phyloP scores from a whole-genome alignment of 2,329 filamentous ascomycete genomes.

The Aureobasidium sp. region DNA sequence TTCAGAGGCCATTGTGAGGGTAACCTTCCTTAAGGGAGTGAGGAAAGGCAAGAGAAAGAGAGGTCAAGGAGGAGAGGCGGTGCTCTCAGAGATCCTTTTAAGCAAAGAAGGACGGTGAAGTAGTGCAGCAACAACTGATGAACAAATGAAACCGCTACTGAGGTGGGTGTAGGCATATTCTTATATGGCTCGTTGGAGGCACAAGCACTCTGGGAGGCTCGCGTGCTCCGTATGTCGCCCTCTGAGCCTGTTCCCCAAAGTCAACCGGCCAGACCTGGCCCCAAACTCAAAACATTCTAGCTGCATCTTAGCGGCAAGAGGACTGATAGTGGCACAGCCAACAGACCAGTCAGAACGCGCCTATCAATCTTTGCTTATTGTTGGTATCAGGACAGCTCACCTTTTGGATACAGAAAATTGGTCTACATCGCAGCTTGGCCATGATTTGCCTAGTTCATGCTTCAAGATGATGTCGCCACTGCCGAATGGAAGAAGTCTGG shows the following conservation, averaged over 20 bases:
- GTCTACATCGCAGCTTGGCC: neutral
- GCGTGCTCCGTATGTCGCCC: conserved; percentile 9
- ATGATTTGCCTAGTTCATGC: neutral
- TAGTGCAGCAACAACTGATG: neutral
- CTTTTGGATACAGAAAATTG: conserved; percentile 1
- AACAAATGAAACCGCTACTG: neutral
- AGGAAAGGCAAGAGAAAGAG: neutral
- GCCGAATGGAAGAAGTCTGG: neutral
- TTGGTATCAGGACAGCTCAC: neutral
- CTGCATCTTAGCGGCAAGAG: neutral
- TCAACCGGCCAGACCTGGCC: conserved; percentile 10
- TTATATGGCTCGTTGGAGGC: conserved; percentile 6
- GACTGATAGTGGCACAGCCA: conserved; percentile 14
- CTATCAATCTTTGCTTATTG: conserved; percentile 6
- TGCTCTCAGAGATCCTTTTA: conserved; percentile 6
- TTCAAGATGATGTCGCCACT: neutral
- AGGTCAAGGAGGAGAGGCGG: neutral
- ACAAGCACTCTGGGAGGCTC: neutral
- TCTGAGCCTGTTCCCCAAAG: neutral
- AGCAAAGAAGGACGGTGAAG: neutral
- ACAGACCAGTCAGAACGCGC: conserved; percentile 8
- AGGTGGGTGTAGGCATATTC: neutral
- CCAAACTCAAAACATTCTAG: conserved; percentile 11
- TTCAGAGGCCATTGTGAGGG: conserved; percentile 8
- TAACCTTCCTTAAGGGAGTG: neutral